Conservation (phyloP, 306 rosid species). For the Glycyrrhiza uralensis region DNA sequence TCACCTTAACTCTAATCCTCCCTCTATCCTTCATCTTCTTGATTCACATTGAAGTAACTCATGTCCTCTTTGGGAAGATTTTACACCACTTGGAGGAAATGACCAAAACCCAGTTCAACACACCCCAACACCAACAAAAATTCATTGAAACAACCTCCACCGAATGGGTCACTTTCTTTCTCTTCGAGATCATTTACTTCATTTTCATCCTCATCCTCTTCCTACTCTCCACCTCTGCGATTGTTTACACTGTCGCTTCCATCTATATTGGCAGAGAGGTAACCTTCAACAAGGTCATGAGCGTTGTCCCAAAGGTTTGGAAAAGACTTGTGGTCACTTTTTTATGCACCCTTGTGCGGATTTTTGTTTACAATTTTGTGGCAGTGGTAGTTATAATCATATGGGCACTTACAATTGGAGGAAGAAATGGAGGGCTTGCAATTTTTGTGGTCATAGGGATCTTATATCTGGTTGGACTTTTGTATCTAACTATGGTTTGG, state of each 20-base stretch:
- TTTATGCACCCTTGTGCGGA: slow-evolving; percentile 30
- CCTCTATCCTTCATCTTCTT: slow-evolving; percentile 46
- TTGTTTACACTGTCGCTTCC: slow-evolving; percentile 46
- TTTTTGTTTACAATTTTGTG: slow-evolving; percentile 28
- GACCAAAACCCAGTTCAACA: neutral
- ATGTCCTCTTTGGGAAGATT: slow-evolving; percentile 16
- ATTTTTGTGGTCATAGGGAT: neutral
- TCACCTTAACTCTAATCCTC: slow-evolving; percentile 41
- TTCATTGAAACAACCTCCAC: neutral
- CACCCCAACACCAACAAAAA: slow-evolving; percentile 10
- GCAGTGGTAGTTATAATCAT: neutral
- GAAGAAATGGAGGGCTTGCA: fast-evolving
- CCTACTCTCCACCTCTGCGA: slow-evolving; percentile 51
- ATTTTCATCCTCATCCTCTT: slow-evolving; percentile 26
- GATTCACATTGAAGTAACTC: slow-evolving; percentile 27
- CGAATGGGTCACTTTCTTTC: slow-evolving; percentile 19
- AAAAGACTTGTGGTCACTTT: slow-evolving; percentile 50
- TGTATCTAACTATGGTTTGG: slow-evolving; percentile 50
- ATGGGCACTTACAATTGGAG: neutral
- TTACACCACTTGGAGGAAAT: neutral
- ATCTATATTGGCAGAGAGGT: slow-evolving; percentile 35
- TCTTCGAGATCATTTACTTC: slow-evolving; percentile 32
- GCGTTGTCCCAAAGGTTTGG: slow-evolving; percentile 48
- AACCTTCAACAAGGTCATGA: slow-evolving; percentile 35
- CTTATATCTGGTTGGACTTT: slow-evolving; percentile 36